A percentile compares a stretch with the other conserved stretches of the same genome.
Evolutionary conservation across 345 rosid genomes (phyloP).

Genomic region (Rhodamnia rubescens): DNA sequence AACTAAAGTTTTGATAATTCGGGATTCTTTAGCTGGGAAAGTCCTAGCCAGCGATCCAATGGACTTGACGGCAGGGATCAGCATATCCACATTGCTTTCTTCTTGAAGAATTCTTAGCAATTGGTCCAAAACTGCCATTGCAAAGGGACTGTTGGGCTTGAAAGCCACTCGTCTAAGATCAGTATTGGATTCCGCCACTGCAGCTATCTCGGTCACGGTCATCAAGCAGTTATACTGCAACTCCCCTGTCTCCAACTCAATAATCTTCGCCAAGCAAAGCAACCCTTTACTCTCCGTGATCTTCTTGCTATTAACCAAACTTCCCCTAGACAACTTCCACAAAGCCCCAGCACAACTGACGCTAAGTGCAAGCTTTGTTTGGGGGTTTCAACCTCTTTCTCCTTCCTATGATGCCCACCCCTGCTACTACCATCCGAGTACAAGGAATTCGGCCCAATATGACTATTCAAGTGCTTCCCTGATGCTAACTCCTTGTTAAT

Average conservation of each 20-base stretch:
- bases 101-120: slow-evolving; percentile 38
- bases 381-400: slow-evolving; percentile 29
- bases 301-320: slow-evolving; percentile 23
- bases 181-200: slow-evolving; percentile 31
- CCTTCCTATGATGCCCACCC: slow-evolving; percentile 25
- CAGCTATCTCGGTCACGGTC: slow-evolving; percentile 38
- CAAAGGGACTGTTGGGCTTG: slow-evolving; percentile 50
- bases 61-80: slow-evolving; percentile 33
- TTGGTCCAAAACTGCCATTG: slow-evolving; percentile 47
- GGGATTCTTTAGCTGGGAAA: slow-evolving; percentile 42
- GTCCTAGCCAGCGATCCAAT: slow-evolving; percentile 50
- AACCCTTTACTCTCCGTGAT: slow-evolving; percentile 47
- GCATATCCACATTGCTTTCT: slow-evolving; percentile 16
- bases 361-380: slow-evolving; percentile 23
- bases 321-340: slow-evolving; percentile 32
- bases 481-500: slow-evolving; percentile 33
- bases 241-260: slow-evolving; percentile 36
- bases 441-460: not conserved
- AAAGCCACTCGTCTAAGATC: slow-evolving; percentile 50
- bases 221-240: slow-evolving; percentile 39
- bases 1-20: slow-evolving; percentile 37
- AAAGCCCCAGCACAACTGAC: slow-evolving; percentile 40
- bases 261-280: slow-evolving; percentile 38
- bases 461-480: not conserved
- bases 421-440: slow-evolving; percentile 30